Base-by-base conservation (phyloP, 495 filamentous ascomycete species). In the Tuber magnatum region DNA sequence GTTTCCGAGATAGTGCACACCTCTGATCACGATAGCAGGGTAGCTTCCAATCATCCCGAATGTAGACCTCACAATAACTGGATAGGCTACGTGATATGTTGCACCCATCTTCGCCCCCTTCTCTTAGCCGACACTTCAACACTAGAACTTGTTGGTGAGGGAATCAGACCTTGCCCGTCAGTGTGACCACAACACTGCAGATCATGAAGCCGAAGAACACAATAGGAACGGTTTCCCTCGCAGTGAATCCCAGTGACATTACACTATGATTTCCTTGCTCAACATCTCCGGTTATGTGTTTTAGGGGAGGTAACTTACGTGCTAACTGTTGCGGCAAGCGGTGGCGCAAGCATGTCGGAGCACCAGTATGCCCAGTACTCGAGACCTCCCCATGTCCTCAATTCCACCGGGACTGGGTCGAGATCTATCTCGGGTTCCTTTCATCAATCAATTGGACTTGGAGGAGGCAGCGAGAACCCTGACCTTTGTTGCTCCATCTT, bases 71-170 rank as follows among this genome's bases (percentile, higher is more conserved):
- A 84, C 85, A 22, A 89, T 85, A 24, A 92, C 89, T 7, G 90
- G 90, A 77, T 90, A 92, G 0, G 88, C 88, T 42, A 90, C 88
- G 78, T 89, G 87, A 81, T 91, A 92, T 56, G 87, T 87, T n/a
- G 90, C 88, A 68, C 89, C 89, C 78, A 87, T 84, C 77, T 86
- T 38, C 42, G 24, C 24, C 69, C 56, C 12, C 32, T 65, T 71
- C 43, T 3, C 6, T 42, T 73, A 56, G 38, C 40, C 10, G 39
- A 1, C 18, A 20, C 56, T 65, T 14, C 16, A n/a, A 38, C 9
- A 72, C 28, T 43, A 4, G 22, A 72, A 40, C 18, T n/a, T 39
- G 28, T 73, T 28, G 16, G 3, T 5, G 18, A 42, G 38, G 22
- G 40, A 40, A 40, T 42, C 76, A 39, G 10, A 77, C 76, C 76